A percentile compares a stretch with the other conserved stretches of the same genome.
Evolutionary conservation across 2,329 filamentous ascomycete species (phyloP).

Genomic region (Fusarium tupiense): DNA sequence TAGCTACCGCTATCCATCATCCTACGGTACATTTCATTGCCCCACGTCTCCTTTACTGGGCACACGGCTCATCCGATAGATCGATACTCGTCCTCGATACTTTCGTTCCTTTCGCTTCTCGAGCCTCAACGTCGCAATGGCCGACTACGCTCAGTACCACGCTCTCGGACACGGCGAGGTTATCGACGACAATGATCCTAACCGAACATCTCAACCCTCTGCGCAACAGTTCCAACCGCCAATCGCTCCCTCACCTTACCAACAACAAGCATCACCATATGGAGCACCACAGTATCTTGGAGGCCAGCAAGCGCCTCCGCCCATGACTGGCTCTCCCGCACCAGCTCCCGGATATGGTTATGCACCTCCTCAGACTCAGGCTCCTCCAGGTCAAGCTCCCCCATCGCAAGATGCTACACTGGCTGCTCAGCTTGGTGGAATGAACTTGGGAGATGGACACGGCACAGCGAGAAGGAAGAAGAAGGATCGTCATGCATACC

Average conservation of each 20-base stretch:
- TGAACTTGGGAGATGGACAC: constrained; percentile 69
- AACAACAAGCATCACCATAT: constrained; percentile 54
- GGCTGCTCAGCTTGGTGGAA: constrained; percentile 79
- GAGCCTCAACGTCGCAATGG: constrained; percentile 53
- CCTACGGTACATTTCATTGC: constrained; percentile 19
- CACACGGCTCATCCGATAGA: constrained; percentile 44
- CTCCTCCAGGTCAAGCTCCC: constrained; percentile 43
- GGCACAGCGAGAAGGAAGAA: constrained; percentile 76
- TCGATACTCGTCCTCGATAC: constrained; percentile 30
- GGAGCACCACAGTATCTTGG: constrained; percentile 54
- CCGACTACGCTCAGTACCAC: constrained; percentile 66
- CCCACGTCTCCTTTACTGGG: constrained; percentile 44
- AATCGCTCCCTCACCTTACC: constrained; percentile 63
- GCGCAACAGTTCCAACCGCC: constrained; percentile 67
- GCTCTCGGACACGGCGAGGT: constrained; percentile 65
- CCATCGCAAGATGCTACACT: constrained; percentile 60
- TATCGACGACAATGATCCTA: constrained; percentile 64
- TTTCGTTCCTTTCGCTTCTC: constrained; percentile 24
- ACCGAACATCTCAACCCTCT: constrained; percentile 60
- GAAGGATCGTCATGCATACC: constrained; percentile 94
- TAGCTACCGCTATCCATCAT: constrained; percentile 21
- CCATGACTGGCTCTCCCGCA: constrained; percentile 40
- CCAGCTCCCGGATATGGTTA: constrained; percentile 44
- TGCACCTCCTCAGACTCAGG: constrained; percentile 40
- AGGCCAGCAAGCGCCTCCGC: constrained; percentile 44